Conservation (phyloP, 1,284 basidiomycete genomes). For the Marasmius tenuissimus region DNA sequence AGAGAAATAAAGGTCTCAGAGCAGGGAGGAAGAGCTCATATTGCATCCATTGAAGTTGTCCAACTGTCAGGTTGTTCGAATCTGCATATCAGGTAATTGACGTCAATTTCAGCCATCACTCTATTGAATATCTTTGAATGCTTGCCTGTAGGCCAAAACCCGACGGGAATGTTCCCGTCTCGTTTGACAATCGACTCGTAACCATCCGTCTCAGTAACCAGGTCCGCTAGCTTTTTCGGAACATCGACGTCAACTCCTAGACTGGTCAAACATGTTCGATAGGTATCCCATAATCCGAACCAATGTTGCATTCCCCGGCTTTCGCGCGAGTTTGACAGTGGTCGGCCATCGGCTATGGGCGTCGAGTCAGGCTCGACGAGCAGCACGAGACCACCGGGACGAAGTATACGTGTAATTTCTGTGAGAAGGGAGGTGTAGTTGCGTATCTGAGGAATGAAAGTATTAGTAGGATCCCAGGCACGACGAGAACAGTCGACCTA, state of each 20-base stretch:
- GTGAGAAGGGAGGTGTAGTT: slow-evolving; percentile 58
- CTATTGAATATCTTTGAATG: slow-evolving; percentile 1
- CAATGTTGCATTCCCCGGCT: slow-evolving; percentile 48
- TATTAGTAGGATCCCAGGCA: slow-evolving; percentile 7
- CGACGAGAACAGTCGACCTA: slow-evolving; percentile 33
- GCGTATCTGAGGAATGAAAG: slow-evolving; percentile 43
- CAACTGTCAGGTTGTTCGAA: slow-evolving; percentile 48
- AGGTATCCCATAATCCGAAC: slow-evolving; percentile 61
- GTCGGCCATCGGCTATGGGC: slow-evolving; percentile 42
- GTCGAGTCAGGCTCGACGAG: slow-evolving; percentile 58
- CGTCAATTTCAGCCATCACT: slow-evolving; percentile 4
- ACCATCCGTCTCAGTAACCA: slow-evolving; percentile 41
- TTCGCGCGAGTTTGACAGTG: slow-evolving; percentile 11
- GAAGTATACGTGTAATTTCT: slow-evolving; percentile 62
- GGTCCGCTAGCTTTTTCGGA: slow-evolving; percentile 47
- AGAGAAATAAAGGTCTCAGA: slow-evolving; percentile 56
- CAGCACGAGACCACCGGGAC: slow-evolving; percentile 68
- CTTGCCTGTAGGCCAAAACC: slow-evolving; percentile 58
- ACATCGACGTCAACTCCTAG: slow-evolving; percentile 58
- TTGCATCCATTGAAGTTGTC: slow-evolving; percentile 70
- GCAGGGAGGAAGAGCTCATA: slow-evolving; percentile 64
- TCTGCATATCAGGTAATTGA: slow-evolving; percentile 24
- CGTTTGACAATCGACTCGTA: slow-evolving; percentile 52
- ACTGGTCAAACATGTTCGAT: slow-evolving; percentile 48
- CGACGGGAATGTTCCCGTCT: slow-evolving; percentile 56